Evolutionary conservation across 805 yeast species (phyloP), one percentile per base, ranked within the genome.

Genomic region (Saturnispora ahearnii): DNA sequence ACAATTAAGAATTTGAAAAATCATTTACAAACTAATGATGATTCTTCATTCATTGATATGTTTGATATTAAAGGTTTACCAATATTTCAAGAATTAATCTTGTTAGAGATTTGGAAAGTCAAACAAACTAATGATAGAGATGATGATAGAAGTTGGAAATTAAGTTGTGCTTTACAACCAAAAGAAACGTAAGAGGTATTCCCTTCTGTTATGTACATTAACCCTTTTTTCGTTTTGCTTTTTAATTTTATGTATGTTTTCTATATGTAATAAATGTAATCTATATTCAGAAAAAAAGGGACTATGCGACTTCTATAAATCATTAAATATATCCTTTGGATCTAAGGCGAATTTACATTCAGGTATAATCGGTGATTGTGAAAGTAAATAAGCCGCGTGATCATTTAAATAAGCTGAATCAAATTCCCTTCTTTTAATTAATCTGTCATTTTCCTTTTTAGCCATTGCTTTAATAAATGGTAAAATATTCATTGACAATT

Each of bases 101-200:
- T 86, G 43, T 66, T 80, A 40, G 91, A 85, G 59, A 71, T 84
- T 29, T 81, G 89, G 87, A 77, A 82, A 54, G 81, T 83, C 12
- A 72, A 78, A 52, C 84, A 78, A 55, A 66, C 80, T 51, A 80
- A 80, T 61, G 63, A 73, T 51, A 68, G 72, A 36, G 84, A 82
- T 51, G 78, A 74, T 40, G 90, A 85, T 56, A 70, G 93, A 55
- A 79, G 82, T 4, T 84, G 90, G 84, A 76, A 81, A 49, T 68
- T 83, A 61, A 84, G 90, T 66, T 77, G 85, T 59, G 63, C 66
- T 29, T 71, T 82, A 38, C 82, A 78, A 52, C 80, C 81, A 9
- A 45, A 32, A 3, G 51, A 48, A 26, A 5, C 33, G 7, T 44
- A 47, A n/a, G 24, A 42, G 29, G 9, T 26, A 26, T 26, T 21